Percentiles rank a stretch among this genome's conserved stretches.
Conservation (phyloP, 495 filamentous ascomycete species). For the Aspergillus avenaceus region DNA sequence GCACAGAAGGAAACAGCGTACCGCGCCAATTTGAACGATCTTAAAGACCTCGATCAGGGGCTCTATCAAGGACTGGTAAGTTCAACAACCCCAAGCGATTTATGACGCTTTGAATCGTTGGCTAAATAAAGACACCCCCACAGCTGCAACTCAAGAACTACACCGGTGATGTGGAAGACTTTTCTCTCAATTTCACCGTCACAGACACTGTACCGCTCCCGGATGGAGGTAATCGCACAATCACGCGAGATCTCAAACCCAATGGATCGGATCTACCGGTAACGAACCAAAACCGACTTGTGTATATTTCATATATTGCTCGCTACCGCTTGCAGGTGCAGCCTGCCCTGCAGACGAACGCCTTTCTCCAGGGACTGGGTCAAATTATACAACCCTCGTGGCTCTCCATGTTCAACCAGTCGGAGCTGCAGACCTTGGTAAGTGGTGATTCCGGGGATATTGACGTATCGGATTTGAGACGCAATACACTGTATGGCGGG, state of each 20-base stretch:
- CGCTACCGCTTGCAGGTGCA: constrained; percentile 80
- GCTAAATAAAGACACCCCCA: not conserved
- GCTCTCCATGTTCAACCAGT: constrained; percentile 98
- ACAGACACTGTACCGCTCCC: constrained; percentile 66
- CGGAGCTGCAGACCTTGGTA: constrained; percentile 87
- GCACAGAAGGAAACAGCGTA: constrained; percentile 67
- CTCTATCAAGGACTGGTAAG: constrained; percentile 83
- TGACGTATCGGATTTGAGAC: constrained; percentile 81
- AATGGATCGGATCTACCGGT: constrained; percentile 74
- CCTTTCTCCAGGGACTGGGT: constrained; percentile 80
- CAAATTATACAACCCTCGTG: constrained; percentile 87
- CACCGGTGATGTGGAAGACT: constrained; percentile 69
- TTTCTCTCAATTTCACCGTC: constrained; percentile 86
- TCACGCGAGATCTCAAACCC: constrained; percentile 70
- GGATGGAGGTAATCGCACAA: constrained; percentile 36
- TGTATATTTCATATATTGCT: constrained; percentile 92
- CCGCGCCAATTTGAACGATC: constrained; percentile 85
- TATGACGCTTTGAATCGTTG: not conserved
- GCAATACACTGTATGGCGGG: constrained; percentile 82
- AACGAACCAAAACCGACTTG: constrained; percentile 83
- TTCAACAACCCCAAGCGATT: not conserved
- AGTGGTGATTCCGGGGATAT: constrained; percentile 82
- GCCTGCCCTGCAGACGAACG: constrained; percentile 70
- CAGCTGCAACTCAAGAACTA: constrained; percentile 84
- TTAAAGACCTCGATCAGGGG: constrained; percentile 88